Percentiles rank a stretch among this genome's conserved stretches.
Evolutionary conservation across 345 rosid genomes (phyloP).

Genomic region (Lagerstroemia speciosa): DNA sequence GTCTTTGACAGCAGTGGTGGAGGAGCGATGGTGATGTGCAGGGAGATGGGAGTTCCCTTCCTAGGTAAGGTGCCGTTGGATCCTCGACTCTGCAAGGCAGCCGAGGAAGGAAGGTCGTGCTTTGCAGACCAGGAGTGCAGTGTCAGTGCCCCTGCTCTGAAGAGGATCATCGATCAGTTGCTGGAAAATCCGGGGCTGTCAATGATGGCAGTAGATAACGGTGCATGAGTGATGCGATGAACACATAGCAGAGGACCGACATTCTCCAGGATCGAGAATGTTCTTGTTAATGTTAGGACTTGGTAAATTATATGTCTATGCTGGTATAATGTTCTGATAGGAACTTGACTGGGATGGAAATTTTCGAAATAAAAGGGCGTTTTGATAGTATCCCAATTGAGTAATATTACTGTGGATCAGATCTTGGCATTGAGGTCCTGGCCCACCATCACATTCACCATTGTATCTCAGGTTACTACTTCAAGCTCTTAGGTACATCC

Average conservation of each 20-base stretch:
- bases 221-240: neutral
- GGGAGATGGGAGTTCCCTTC: conserved; percentile 75
- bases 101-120: conserved; percentile 88
- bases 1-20: conserved; percentile 86
- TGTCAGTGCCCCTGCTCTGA: conserved; percentile 60
- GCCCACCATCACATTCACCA: too few relatives aligned
- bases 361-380: too few relatives aligned
- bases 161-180: conserved; percentile 46
- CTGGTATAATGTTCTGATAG: neutral
- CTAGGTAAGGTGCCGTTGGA: conserved; percentile 89
- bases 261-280: neutral
- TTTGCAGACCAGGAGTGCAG: conserved; percentile 57
- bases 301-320: neutral
- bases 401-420: too few relatives aligned
- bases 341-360: too few relatives aligned
- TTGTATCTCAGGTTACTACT: too few relatives aligned
- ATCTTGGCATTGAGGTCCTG: too few relatives aligned
- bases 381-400: too few relatives aligned
- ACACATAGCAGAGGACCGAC: neutral
- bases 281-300: neutral
- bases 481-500: too few relatives aligned
- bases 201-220: conserved; percentile 11
- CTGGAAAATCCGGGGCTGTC: conserved; percentile 22
- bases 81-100: conserved; percentile 74
- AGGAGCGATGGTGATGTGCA: conserved; percentile 76